phyloP scores from a whole-genome alignment of 2,329 filamentous ascomycete genomes.

The Talaromyces sp. region DNA sequence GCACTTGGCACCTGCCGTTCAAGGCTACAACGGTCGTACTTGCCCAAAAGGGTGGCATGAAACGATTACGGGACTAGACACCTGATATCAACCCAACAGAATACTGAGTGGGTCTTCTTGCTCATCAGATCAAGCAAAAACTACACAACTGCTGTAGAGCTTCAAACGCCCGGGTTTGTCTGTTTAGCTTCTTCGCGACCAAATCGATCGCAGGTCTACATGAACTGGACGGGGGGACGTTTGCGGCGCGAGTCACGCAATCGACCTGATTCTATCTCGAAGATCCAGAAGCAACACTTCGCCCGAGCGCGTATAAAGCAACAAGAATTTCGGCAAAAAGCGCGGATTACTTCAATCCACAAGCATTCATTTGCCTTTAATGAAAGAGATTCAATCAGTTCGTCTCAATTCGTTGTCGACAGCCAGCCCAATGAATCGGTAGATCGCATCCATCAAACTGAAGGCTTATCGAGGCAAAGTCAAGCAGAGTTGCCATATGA shows the following conservation, averaged over 20 bases:
- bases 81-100: neutral
- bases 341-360: constrained; percentile 15
- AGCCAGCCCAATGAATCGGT: neutral
- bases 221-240: constrained; percentile 48
- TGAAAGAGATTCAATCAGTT: neutral
- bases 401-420: neutral
- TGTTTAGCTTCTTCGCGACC: too few relatives aligned
- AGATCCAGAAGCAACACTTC: constrained; percentile 34
- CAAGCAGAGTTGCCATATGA: neutral
- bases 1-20: neutral
- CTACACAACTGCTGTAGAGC: neutral
- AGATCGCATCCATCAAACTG: neutral
- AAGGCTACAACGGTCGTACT: neutral
- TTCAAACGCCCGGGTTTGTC: neutral
- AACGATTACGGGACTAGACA: neutral
- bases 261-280: constrained; percentile 26
- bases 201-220: constrained; percentile 19
- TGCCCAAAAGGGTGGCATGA: neutral
- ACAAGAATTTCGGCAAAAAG: constrained; percentile 19
- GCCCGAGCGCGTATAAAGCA: constrained; percentile 27
- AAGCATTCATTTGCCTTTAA: constrained; percentile 10
- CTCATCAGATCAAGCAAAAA: neutral
- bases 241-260: constrained; percentile 39
- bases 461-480: neutral
- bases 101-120: neutral